Evolutionary conservation across 2,329 filamentous ascomycete species (phyloP).

Genomic region (Ceratocystis lukuohia): DNA sequence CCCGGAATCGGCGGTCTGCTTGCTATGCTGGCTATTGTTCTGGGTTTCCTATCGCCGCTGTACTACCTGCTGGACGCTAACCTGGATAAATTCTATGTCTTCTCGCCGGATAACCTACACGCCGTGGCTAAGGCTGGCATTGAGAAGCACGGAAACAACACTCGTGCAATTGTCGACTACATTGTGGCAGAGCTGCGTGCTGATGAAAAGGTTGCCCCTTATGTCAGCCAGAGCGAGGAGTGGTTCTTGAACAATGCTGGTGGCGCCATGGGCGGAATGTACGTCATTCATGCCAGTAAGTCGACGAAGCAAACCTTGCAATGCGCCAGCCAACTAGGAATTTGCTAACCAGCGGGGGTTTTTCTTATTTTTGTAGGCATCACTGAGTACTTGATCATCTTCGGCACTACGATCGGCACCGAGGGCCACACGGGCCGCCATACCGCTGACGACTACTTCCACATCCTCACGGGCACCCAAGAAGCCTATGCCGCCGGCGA

Average conservation of each 20-base stretch:
- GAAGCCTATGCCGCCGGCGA: slow-evolving; percentile 57
- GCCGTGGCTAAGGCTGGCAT: slow-evolving; percentile 54
- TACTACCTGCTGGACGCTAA: slow-evolving; percentile 45
- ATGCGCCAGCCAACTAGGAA: neutral
- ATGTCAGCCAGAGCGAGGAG: slow-evolving; percentile 60
- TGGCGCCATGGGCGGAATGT: slow-evolving; percentile 85
- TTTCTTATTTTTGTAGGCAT: slow-evolving; percentile 36
- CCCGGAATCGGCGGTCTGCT: slow-evolving; percentile 29
- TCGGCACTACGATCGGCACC: slow-evolving; percentile 69
- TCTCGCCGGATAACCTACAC: slow-evolving; percentile 54
- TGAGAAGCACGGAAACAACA: slow-evolving; percentile 60
- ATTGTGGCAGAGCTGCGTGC: slow-evolving; percentile 55
- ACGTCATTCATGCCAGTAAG: slow-evolving; percentile 73
- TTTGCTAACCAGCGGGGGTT: slow-evolving; percentile 13
- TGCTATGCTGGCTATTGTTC: slow-evolving; percentile 38
- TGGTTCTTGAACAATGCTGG: slow-evolving; percentile 91
- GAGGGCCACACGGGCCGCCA: slow-evolving; percentile 81
- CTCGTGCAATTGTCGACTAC: slow-evolving; percentile 50
- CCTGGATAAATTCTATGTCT: slow-evolving; percentile 59
- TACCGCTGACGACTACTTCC: slow-evolving; percentile 89
- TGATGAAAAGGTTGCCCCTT: slow-evolving; percentile 30
- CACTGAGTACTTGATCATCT: slow-evolving; percentile 84
- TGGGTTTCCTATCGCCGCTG: slow-evolving; percentile 41
- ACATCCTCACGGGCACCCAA: slow-evolving; percentile 71
- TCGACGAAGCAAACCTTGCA: slow-evolving; percentile 19